Percentiles rank a stretch among this genome's conserved stretches.
phyloP scores from a whole-genome alignment of 148 eudicot species.

The Mesembryanthemum crystallinum region DNA sequence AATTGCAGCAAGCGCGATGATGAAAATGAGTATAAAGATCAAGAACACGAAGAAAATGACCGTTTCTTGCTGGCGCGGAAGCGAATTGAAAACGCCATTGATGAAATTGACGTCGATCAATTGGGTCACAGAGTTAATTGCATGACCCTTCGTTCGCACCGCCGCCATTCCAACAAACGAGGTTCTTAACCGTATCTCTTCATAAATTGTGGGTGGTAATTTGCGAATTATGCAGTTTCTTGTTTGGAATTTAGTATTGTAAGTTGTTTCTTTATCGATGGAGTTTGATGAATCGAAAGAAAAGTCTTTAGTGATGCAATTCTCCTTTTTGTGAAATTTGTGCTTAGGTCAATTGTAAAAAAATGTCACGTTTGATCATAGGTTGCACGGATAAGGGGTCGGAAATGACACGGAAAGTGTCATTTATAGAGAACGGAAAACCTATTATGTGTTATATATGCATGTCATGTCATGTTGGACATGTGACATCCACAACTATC shows the following conservation, averaged over 20 bases:
- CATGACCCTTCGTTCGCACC: constrained; percentile 22
- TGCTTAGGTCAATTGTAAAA: neutral
- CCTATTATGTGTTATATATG: too few species aligned
- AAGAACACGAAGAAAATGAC: constrained; percentile 7
- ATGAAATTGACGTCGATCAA: neutral
- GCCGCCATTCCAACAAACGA: constrained; percentile 20
- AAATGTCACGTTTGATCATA: neutral
- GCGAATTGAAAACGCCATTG: constrained; percentile 3
- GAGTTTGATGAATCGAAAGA: neutral
- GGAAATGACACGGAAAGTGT: too few species aligned
- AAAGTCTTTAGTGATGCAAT: neutral
- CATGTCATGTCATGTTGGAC: too few species aligned
- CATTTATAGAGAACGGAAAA: too few species aligned
- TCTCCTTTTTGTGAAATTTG: too few species aligned
- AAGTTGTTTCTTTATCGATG: too few species aligned
- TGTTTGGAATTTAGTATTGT: neutral
- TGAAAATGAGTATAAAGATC: neutral
- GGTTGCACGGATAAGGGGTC: too few species aligned
- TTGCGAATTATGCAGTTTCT: constrained; percentile 7
- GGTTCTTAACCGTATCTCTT: neutral
- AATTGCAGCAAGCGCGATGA: neutral
- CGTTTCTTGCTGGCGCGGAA: constrained; percentile 17
- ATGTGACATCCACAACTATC: too few species aligned
- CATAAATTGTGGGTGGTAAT: neutral
- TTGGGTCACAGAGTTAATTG: constrained; percentile 18